Percentiles rank a stretch among this genome's conserved stretches.
Evolutionary conservation across 169 alveolate genomes (phyloP).

Genomic region (Prorocentrum cordatum): DNA sequence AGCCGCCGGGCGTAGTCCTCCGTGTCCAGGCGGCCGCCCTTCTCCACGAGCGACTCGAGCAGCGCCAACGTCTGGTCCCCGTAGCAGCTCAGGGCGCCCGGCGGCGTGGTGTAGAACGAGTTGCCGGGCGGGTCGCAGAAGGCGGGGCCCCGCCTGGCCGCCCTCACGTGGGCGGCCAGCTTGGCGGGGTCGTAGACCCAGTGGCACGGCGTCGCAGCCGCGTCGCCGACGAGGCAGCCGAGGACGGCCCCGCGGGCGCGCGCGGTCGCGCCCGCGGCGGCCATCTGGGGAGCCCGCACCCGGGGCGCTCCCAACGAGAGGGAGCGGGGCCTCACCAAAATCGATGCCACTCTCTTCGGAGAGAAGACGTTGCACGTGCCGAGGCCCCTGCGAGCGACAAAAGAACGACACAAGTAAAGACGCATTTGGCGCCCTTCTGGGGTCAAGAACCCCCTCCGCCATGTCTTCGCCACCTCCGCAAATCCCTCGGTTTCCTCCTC

Average conservation of each 20-base stretch:
- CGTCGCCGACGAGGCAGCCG: constrained; percentile 34
- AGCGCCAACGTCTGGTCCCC: constrained; percentile 40
- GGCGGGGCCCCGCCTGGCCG: constrained; percentile 36
- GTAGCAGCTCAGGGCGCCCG: constrained; percentile 46
- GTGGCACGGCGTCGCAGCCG: constrained; percentile 31
- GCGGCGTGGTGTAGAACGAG: constrained; percentile 19
- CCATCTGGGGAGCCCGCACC: too few relatives aligned
- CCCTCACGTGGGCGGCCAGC: constrained; percentile 8
- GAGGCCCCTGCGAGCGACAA: too few relatives aligned
- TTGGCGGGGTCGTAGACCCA: constrained; percentile 47
- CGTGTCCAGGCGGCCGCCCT: constrained; percentile 6
- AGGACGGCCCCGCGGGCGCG: constrained; percentile 35
- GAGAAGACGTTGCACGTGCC: too few relatives aligned
- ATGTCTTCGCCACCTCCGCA: too few relatives aligned
- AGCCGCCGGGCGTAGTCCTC: constrained; percentile 37
- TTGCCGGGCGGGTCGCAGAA: constrained; percentile 50
- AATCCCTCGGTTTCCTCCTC: too few relatives aligned
- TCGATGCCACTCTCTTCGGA: too few relatives aligned
- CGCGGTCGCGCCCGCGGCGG: neutral
- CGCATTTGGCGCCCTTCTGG: too few relatives aligned
- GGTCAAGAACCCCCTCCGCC: too few relatives aligned
- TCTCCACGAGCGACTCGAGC: constrained; percentile 28
- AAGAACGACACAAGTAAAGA: too few relatives aligned
- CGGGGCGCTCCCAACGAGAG: too few relatives aligned
- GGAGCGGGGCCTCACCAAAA: too few relatives aligned